phyloP scores from a whole-genome alignment of 2,329 filamentous ascomycete species.

The Parascedosporium putredinis region DNA sequence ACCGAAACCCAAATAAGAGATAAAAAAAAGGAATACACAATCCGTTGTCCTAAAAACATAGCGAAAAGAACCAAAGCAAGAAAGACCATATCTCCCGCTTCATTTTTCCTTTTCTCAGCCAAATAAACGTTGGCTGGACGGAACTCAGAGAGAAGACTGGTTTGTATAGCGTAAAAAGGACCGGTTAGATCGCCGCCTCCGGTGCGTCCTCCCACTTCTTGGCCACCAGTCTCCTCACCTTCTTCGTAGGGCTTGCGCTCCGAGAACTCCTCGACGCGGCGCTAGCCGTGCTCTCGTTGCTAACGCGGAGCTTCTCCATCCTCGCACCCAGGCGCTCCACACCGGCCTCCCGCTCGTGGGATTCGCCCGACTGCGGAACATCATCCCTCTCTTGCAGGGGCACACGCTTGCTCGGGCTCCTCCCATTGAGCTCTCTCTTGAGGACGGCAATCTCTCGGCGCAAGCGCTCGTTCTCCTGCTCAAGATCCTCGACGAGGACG shows the following conservation, averaged over 20 bases:
- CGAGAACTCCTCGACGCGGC: slow-evolving; percentile 16
- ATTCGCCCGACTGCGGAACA: slow-evolving; percentile 15
- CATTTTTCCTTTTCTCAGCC: too few species aligned
- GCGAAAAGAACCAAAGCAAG: too few species aligned
- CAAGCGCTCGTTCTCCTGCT: slow-evolving; percentile 61
- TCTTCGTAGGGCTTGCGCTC: slow-evolving; percentile 37
- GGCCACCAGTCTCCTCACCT: slow-evolving; percentile 36
- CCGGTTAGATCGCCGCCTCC: slow-evolving; percentile 22
- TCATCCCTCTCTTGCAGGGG: slow-evolving; percentile 46
- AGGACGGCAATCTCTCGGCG: slow-evolving; percentile 54
- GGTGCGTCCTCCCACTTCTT: slow-evolving; percentile 36
- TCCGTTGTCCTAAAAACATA: too few species aligned
- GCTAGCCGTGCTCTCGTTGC: slow-evolving; percentile 21
- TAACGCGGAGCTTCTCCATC: slow-evolving; percentile 41
- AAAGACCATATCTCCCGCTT: too few species aligned
- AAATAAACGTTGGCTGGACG: too few species aligned
- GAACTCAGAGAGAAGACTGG: too few species aligned
- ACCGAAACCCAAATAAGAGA: slow-evolving; percentile 1
- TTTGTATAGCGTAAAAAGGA: too few species aligned
- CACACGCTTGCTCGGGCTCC: slow-evolving; percentile 52
- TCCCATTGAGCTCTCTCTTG: slow-evolving; percentile 52
- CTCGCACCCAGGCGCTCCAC: slow-evolving; percentile 26
- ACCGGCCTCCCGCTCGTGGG: not conserved
- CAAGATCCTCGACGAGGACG: slow-evolving; percentile 50
- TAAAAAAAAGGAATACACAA: not conserved